These are phyloP conservation scores for Aspergillus udagawae DNA, from an alignment of 2,329 filamentous ascomycete species.

Conservation along the genomic window DNA sequence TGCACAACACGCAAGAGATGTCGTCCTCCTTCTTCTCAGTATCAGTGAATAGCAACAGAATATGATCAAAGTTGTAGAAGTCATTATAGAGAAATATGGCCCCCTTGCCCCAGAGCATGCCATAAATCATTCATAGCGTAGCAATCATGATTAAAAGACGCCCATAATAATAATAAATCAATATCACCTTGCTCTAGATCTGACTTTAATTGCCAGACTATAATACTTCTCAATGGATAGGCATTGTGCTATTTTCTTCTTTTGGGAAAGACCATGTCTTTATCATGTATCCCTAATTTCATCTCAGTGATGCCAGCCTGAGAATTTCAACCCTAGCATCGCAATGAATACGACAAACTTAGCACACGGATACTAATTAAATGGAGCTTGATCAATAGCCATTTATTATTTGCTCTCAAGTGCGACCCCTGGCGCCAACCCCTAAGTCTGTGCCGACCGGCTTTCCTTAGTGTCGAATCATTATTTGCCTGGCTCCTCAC, in stretches of 20 bases:
- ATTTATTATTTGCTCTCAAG: neutral
- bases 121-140: no score
- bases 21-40: no score
- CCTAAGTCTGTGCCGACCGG: slow-evolving; percentile 9
- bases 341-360: neutral
- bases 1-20: no score
- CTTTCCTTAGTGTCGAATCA: slow-evolving; percentile 12
- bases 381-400: neutral
- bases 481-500: slow-evolving; percentile 10
- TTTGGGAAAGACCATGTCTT: neutral
- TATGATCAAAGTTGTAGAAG: no score
- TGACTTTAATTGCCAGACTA: neutral
- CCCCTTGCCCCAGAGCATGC: no score
- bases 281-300: neutral
- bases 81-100: no score
- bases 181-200: neutral
- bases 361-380: neutral
- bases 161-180: neutral
- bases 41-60: no score
- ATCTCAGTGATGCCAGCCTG: neutral
- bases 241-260: neutral
- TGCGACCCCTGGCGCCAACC: slow-evolving; percentile 6
- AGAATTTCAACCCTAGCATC: neutral
- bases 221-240: neutral
- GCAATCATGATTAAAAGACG: no score